Conservation (phyloP, 805 yeast species). For the Metschnikowia corniflorae region DNA sequence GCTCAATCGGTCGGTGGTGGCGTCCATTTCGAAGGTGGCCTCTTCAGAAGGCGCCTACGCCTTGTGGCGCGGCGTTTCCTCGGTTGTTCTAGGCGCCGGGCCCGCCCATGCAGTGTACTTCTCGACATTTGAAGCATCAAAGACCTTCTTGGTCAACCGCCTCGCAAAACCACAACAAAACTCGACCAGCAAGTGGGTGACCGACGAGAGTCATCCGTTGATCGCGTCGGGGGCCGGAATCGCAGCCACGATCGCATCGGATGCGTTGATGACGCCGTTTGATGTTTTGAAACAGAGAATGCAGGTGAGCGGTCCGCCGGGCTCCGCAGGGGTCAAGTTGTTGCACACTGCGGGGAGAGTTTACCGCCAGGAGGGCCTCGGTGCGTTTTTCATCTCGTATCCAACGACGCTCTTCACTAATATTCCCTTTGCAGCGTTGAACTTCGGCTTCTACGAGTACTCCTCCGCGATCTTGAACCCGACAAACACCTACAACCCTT, state of each 20-base stretch:
- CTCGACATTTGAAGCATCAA: slow-evolving; percentile 84
- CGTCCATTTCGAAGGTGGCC: slow-evolving; percentile 70
- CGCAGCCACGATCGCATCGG: slow-evolving; percentile 87
- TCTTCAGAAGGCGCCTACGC: slow-evolving; percentile 85
- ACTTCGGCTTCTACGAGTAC: slow-evolving; percentile 89
- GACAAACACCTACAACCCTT: slow-evolving; percentile 72
- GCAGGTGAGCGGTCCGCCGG: slow-evolving; percentile 47
- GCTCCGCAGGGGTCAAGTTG: slow-evolving; percentile 26
- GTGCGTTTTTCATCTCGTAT: slow-evolving; percentile 87
- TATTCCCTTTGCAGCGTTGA: slow-evolving; percentile 92
- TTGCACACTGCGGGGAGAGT: slow-evolving; percentile 43
- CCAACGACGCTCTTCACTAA: slow-evolving; percentile 92
- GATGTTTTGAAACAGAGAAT: slow-evolving; percentile 94
- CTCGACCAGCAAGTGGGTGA: slow-evolving; percentile 44
- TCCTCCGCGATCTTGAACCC: slow-evolving; percentile 80
- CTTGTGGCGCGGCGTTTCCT: slow-evolving; percentile 90
- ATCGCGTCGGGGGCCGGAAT: slow-evolving; percentile 88
- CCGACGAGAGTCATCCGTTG: slow-evolving; percentile 70
- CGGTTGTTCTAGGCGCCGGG: slow-evolving; percentile 95
- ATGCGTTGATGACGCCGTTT: slow-evolving; percentile 96
- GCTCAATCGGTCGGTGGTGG: slow-evolving; percentile 46
- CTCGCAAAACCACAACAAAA: slow-evolving; percentile 27
- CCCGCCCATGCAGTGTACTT: slow-evolving; percentile 98
- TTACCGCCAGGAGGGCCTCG: slow-evolving; percentile 59
- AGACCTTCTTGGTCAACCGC: slow-evolving; percentile 50